phyloP scores from a whole-genome alignment of 169 alveolate species.

The Plasmodium reichenowi region DNA sequence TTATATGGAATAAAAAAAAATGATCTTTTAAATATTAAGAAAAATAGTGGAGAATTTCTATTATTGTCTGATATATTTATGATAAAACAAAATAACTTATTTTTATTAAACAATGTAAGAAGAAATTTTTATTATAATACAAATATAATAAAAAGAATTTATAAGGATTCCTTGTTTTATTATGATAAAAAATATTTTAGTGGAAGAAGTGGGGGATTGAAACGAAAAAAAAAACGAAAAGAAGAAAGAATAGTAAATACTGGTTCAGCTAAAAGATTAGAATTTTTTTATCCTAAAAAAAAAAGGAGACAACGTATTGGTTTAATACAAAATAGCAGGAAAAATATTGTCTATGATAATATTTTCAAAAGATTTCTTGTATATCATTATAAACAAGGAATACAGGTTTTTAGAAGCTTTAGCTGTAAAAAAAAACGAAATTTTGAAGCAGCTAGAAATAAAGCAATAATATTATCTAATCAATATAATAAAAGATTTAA shows the following conservation, averaged over 20 bases:
- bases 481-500: constrained; percentile 78
- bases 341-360: constrained; percentile 83
- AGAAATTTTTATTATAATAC: neutral
- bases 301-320: constrained; percentile 80
- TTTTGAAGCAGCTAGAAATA: constrained; percentile 80
- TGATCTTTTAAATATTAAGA: neutral
- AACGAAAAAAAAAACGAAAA: constrained; percentile 81
- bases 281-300: constrained; percentile 83
- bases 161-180: neutral
- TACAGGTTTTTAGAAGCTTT: constrained; percentile 83
- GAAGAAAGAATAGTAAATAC: constrained; percentile 80
- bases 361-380: constrained; percentile 80
- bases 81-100: neutral
- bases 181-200: constrained; percentile 74
- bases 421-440: constrained; percentile 74
- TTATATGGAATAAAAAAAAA: constrained; percentile 9
- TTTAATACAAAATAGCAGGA: constrained; percentile 83
- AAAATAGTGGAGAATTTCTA: neutral
- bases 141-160: neutral
- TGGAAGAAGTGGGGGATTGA: constrained; percentile 84
- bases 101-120: neutral
- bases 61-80: neutral
- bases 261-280: constrained; percentile 81
- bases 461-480: constrained; percentile 81
- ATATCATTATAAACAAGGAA: constrained; percentile 84